Evolutionary conservation across 768 basidiomycete genomes (phyloP), one percentile per base, ranked within the genome.

Genomic region (Boletus pseudo-olivaceus): DNA sequence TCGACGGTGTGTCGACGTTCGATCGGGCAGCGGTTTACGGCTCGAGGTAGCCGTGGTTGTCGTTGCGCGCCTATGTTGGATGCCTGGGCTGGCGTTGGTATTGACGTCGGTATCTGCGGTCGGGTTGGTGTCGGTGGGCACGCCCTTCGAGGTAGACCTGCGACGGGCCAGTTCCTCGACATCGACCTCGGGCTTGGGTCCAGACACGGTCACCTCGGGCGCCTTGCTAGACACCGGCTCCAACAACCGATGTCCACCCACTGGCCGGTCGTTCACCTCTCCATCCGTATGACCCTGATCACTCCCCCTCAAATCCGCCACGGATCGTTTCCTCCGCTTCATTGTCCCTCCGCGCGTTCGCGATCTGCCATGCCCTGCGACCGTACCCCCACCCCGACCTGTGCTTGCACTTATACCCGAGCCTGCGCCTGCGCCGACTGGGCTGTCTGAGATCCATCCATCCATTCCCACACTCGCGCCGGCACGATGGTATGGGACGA

Each of bases 201-300:
- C 34, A 19, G 49, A 19, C 33, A 20, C 26, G 1, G 41, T 30
- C 19, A 14, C 15, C 15, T 35, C 50, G 5, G 20, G 17, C 14
- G 26, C 35, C 17, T 34, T 30, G 49, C 10, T 42, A n/a, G 49
- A n/a, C 10, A 0, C 46, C 1, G 17, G 57, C 29, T 39, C 30
- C 33, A 47, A 15, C 23, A 47, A 30, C 20, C 11, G 33, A 33
- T 19, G 32, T 7, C 8, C 44, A 23, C 8, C n/a, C 12, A 15
- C 19, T 2, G 5, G 15, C 15, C 45, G 30, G 20, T 37, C 52
- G 9, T 40, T 60, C 41, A 59, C 33, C 27, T 69, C 69, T 0
- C 62, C 65, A 47, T 69, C 67, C 17, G 69, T 67, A 41, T 71
- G 62, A 4, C 67, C 67, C 6, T 62, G 64, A 8, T 67, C 62